A percentile compares a stretch with the other conserved stretches of the same genome.
phyloP scores from a whole-genome alignment of 169 alveolate genomes.

The Plasmodium gaboni region DNA sequence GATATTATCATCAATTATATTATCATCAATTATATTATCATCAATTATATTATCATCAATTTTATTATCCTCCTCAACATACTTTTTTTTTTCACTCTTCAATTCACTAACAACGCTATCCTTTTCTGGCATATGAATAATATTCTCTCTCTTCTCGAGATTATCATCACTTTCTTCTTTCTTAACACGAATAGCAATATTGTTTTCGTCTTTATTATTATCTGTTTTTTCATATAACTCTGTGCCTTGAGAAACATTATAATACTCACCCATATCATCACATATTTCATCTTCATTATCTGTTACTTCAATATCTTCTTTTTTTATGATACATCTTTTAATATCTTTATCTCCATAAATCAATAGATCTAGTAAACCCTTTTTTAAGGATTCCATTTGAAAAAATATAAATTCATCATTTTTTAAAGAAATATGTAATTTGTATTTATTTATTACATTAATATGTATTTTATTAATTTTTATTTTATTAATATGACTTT shows the following conservation, averaged over 20 bases:
- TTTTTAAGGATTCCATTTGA: constrained; percentile 86
- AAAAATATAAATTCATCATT: constrained; percentile 81
- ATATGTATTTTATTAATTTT: constrained; percentile 86
- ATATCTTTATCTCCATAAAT: constrained; percentile 86
- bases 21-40: too few relatives aligned
- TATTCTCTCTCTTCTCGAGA: not conserved
- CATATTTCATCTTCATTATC: constrained; percentile 15
- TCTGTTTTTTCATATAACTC: not conserved
- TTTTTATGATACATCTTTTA: constrained; percentile 89
- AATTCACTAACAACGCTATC: not conserved
- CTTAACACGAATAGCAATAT: not conserved
- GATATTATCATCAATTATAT: too few relatives aligned
- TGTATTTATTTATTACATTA: constrained; percentile 81
- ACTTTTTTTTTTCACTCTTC: too few relatives aligned
- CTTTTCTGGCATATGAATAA: not conserved
- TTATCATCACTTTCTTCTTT: not conserved
- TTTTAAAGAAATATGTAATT: constrained; percentile 80
- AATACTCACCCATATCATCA: not conserved
- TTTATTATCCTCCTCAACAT: too few relatives aligned
- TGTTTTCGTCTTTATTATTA: not conserved
- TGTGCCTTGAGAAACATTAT: too few relatives aligned
- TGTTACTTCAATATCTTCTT: constrained; percentile 87
- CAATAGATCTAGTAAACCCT: constrained; percentile 82
- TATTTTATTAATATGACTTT: constrained; percentile 88
- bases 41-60: too few relatives aligned